Evolutionary conservation across 2,329 filamentous ascomycete genomes (phyloP).

Genomic region (Nemania abortiva): DNA sequence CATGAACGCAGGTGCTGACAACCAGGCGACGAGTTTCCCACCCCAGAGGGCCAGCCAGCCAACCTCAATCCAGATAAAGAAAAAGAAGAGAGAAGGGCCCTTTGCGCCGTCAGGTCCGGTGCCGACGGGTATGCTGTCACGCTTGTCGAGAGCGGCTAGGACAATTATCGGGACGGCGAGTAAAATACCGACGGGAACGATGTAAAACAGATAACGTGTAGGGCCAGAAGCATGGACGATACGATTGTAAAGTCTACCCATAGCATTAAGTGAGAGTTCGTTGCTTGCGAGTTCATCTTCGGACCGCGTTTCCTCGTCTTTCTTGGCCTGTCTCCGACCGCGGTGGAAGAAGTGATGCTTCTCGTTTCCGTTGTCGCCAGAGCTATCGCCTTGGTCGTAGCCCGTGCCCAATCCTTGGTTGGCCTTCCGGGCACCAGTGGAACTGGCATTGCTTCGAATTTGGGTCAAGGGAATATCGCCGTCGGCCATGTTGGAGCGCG

Average conservation of each 20-base stretch:
- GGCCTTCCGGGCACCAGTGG: slow-evolving; percentile 65
- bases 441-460: slow-evolving; percentile 67
- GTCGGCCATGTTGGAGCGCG: slow-evolving; percentile 40
- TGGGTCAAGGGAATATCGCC: slow-evolving; percentile 51
- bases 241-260: slow-evolving; percentile 75
- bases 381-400: slow-evolving; percentile 50
- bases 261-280: slow-evolving; percentile 70
- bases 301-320: slow-evolving; percentile 56
- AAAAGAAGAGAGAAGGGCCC: slow-evolving; percentile 66
- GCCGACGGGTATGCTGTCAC: slow-evolving; percentile 56
- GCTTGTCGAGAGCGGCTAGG: slow-evolving; percentile 59
- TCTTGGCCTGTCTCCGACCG: slow-evolving; percentile 63
- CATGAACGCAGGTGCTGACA: slow-evolving; percentile 73
- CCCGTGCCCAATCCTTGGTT: slow-evolving; percentile 54
- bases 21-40: slow-evolving; percentile 73
- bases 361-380: slow-evolving; percentile 55
- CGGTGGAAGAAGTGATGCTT: slow-evolving; percentile 61
- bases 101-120: slow-evolving; percentile 44
- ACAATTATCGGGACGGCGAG: slow-evolving; percentile 73
- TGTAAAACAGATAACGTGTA: slow-evolving; percentile 76
- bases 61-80: slow-evolving; percentile 78
- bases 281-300: slow-evolving; percentile 61
- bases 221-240: slow-evolving; percentile 73
- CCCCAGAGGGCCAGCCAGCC: slow-evolving; percentile 76
- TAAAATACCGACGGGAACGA: slow-evolving; percentile 71